Base-by-base conservation (phyloP, 768 basidiomycete genomes). In the Boletus insuetus region DNA sequence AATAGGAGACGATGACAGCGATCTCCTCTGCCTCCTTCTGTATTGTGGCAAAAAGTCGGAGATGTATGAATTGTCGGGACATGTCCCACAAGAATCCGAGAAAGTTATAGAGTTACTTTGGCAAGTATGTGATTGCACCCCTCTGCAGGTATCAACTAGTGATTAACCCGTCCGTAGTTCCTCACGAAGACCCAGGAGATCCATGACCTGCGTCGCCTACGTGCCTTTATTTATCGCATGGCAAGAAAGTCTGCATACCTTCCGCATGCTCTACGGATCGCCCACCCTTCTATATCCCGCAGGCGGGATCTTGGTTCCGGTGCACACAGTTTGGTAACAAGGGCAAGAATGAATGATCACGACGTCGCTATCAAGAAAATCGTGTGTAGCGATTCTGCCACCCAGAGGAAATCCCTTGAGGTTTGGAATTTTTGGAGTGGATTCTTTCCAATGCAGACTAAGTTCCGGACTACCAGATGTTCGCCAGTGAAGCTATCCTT, bases 321-420 rank as follows among this genome's bases (percentile, higher is more conserved):
- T 3, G 65, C 58, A n/a, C 58, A 61, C 22, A 66, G 64, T 31
- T 50, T 50, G 32, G 53, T 72, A 7, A 62, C 49, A 43, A 61
- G 31, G 38, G 72, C 60, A 42, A 55, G 0, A 26, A 55, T 54
- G 47, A 32, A 52, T n/a, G 46, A 57, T 6, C 32, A n/a, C 12
- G 41, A 45, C 24, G 64, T 74, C 13, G 62, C 55, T 4, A 54
- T 73, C 59, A 73, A 73, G 55, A 64, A 12, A n/a, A 55, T 67
- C 12, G 1, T 9, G 42, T 64, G 55, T 39, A 2, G 17, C 13
- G 31, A 58, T 16, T 24, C 3, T 26, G 22, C 37, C 22, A 14
- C 20, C 12, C 24, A 13, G 52, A 58, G 3, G 13, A 41, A 56
- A 32, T 56, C 53, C 32, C 41, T 54, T 6, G 45, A 65, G 64